Base-by-base conservation (phyloP, 2,329 filamentous ascomycete genomes). In the Leptographium galeiforme region DNA sequence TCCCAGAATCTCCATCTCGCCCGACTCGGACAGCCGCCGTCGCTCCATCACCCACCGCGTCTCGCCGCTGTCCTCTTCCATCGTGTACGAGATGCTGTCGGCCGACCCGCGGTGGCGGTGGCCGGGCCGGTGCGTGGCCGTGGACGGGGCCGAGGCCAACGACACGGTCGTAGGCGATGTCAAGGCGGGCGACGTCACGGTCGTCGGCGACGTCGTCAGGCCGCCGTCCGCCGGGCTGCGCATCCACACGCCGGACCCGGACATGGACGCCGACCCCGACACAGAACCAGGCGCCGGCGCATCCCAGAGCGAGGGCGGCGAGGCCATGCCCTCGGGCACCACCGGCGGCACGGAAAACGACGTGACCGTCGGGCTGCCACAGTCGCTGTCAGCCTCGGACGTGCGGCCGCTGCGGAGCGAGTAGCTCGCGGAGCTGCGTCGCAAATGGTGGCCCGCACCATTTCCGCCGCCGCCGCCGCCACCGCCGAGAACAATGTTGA, bases 1-100 rank as follows among this genome's bases (percentile, higher is more conserved):
- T 46, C 78, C 81, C 4, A 85, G 66, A n/a, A 86, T 66, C 62
- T 85, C 80, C 52, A 83, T 66, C 63, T 84, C 75, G 0, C 83
- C 84, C 55, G 71, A 75, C 60, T 87, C 83, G 1, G 73, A 79
- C 3, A 81, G 85, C 39, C 84, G 70, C 51, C 84, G 72, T 39
- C 84, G 69, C 65, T 89, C 85, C 59, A 88, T 69, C 8, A 88
- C 77, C 85, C 84, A 88, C 47, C 82, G 69, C 53, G 73, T 76
- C 58, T 77, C 76, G 1, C 75, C 77, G 10, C 73, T 73, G 2
- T 77, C 72, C 47, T 82, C 79, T 61, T 84, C 81, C 56, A 76
- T 75, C 2, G 76, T 72, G 64, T 89, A 89, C 8, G 82, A 83
- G 38, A 89, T 80, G 57, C 82, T 85, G 59, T 87, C 84, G 2